Conservation (phyloP, 352 stramenopile species). For the Phytophthora brassicae region DNA sequence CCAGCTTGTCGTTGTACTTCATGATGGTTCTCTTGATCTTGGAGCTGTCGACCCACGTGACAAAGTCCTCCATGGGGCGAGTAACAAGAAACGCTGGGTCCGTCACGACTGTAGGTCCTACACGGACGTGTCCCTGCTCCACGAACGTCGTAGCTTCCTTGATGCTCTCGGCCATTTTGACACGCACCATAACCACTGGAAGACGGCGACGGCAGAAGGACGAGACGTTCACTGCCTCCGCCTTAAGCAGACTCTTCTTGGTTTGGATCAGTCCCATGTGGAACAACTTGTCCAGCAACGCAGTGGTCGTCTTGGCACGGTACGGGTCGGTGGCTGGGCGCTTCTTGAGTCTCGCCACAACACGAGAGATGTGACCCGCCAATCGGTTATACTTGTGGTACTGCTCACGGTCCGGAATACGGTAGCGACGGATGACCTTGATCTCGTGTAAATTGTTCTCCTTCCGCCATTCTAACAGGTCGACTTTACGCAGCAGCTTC, state of each 20-base stretch:
- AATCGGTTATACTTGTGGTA: constrained; percentile 99
- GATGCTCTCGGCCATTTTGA: constrained; percentile 99
- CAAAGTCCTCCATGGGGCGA: constrained; percentile 98
- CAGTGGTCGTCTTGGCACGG: constrained; percentile 95
- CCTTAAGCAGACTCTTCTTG: constrained; percentile 96
- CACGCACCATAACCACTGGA: constrained; percentile 98
- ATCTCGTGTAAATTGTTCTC: constrained; percentile 99
- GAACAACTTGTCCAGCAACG: constrained; percentile 98
- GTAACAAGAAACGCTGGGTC: constrained; percentile 98
- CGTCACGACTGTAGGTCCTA: constrained; percentile 90
- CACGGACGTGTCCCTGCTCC: constrained; percentile 97
- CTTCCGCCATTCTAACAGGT: constrained; percentile 98
- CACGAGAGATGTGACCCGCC: constrained; percentile 94
- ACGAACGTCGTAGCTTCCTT: constrained; percentile 98
- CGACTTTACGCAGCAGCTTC: constrained; percentile 99
- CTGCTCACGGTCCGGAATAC: constrained; percentile 98
- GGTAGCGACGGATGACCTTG: constrained; percentile 97
- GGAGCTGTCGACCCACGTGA: constrained; percentile 98
- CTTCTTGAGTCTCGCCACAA: constrained; percentile 96
- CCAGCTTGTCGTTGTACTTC: constrained; percentile 99
- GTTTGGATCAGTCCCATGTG: constrained; percentile 97
- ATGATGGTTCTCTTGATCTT: constrained; percentile 98
- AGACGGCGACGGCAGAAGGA: constrained; percentile 95
- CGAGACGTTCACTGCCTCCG: constrained; percentile 96
- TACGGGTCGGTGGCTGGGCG: constrained; percentile 94